These are phyloP conservation scores for Stropharia rugosoannulata DNA, from an alignment of 768 basidiomycete genomes.

Conservation along the genomic window DNA sequence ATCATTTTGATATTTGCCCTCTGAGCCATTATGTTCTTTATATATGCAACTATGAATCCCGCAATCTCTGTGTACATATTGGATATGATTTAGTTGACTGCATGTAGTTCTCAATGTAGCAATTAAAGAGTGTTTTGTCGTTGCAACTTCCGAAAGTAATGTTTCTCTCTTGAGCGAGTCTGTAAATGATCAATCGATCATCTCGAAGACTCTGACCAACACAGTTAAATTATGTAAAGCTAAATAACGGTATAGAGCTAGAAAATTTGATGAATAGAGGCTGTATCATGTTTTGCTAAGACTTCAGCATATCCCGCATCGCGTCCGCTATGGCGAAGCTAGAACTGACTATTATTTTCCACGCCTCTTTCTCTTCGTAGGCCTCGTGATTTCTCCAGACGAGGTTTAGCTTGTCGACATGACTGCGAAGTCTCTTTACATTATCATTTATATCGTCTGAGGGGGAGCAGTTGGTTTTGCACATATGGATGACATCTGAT, in stretches of 20 bases:
- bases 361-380: constrained; percentile 70
- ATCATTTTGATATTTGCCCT: neutral
- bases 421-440: constrained; percentile 77
- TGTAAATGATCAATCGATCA: no score
- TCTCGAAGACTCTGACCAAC: no score
- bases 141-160: no score
- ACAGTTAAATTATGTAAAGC: neutral
- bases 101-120: neutral
- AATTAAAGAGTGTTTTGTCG: no score
- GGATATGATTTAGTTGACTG: neutral
- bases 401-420: constrained; percentile 89
- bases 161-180: no score
- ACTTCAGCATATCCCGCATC: constrained; percentile 89
- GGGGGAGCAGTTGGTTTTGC: constrained; percentile 84
- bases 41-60: neutral
- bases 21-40: neutral
- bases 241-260: neutral
- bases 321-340: constrained; percentile 96
- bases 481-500: constrained; percentile 94
- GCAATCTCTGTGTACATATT: neutral
- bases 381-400: constrained; percentile 81
- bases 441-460: constrained; percentile 75
- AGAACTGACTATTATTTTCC: constrained; percentile 94
- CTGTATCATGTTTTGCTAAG: neutral
- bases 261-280: neutral